phyloP scores from a whole-genome alignment of 2,329 filamentous ascomycete genomes.

The Fusarium xyrophilum region DNA sequence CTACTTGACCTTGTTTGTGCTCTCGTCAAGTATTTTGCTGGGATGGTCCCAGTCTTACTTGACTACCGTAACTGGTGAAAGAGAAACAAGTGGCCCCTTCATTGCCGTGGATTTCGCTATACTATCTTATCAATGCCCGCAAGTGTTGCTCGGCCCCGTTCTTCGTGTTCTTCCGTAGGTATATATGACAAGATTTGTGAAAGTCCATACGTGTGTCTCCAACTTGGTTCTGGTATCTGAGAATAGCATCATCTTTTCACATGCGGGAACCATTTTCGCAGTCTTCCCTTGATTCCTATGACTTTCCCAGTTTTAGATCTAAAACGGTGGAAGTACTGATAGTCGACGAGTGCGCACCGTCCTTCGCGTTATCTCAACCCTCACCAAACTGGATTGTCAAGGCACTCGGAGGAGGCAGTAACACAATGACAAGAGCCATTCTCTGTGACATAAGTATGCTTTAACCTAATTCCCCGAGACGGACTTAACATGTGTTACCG shows the following conservation, averaged over 20 bases:
- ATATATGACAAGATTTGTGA: background rate
- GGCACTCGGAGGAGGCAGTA: background rate
- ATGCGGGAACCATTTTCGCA: background rate
- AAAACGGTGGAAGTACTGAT: background rate
- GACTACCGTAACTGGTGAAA: background rate
- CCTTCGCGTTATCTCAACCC: background rate
- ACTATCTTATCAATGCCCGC: background rate
- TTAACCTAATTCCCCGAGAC: background rate
- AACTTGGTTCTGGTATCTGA: background rate
- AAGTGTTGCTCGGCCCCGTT: background rate
- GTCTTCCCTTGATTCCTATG: background rate
- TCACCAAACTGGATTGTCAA: background rate
- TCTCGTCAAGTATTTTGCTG: background rate
- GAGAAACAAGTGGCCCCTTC: background rate
- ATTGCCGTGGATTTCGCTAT: background rate
- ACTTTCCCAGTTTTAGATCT: background rate
- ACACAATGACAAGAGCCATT: background rate
- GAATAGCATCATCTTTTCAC: background rate
- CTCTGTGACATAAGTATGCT: background rate
- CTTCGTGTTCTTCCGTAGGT: background rate
- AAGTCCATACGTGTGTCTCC: background rate
- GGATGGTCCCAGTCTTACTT: background rate
- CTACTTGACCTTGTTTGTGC: background rate
- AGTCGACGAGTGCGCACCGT: background rate
- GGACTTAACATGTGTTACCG: background rate